Conservation (phyloP, 305 asterid species). For the Andrographis paniculata region DNA sequence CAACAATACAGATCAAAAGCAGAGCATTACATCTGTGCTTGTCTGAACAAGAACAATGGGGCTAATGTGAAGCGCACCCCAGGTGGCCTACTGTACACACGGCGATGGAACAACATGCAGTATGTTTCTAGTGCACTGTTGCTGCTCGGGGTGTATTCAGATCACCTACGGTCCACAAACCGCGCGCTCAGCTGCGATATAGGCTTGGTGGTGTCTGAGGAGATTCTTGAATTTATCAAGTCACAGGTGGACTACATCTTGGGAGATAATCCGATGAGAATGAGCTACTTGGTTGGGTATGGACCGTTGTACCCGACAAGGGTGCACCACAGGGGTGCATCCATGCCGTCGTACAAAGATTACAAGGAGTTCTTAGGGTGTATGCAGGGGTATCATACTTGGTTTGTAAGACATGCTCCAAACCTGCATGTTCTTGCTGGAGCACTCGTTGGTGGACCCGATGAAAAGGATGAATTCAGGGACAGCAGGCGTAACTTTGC, state of each 20-base stretch:
- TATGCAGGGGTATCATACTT: conserved; percentile 58
- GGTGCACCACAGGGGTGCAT: conserved; percentile 75
- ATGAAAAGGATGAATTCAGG: conserved; percentile 33
- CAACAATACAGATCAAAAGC: conserved; percentile 45
- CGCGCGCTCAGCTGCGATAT: conserved; percentile 33
- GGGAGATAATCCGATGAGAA: conserved; percentile 55
- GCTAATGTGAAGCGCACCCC: conserved; percentile 56
- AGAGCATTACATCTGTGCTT: conserved; percentile 48
- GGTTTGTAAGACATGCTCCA: conserved; percentile 39
- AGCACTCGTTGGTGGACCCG: conserved; percentile 81
- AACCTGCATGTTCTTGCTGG: conserved; percentile 62
- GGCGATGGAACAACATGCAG: conserved; percentile 80
- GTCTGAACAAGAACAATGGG: conserved; percentile 43
- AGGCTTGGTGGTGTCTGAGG: conserved; percentile 23
- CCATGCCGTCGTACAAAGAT: conserved; percentile 36
- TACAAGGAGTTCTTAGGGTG: conserved; percentile 49
- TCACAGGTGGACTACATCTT: conserved; percentile 61
- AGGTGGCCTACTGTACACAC: conserved; percentile 54
- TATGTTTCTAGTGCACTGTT: conserved; percentile 45
- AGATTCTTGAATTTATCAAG: conserved; percentile 35
- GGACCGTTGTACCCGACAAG: conserved; percentile 40
- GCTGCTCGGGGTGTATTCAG: conserved; percentile 38
- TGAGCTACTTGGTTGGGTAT: conserved; percentile 71
- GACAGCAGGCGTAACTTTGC: conserved; percentile 46
- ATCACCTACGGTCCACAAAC: conserved; percentile 36